Evolutionary conservation across 139 green algal genomes (phyloP), one percentile per base, ranked within the genome.

Genomic region (Desmodesmus armatus): DNA sequence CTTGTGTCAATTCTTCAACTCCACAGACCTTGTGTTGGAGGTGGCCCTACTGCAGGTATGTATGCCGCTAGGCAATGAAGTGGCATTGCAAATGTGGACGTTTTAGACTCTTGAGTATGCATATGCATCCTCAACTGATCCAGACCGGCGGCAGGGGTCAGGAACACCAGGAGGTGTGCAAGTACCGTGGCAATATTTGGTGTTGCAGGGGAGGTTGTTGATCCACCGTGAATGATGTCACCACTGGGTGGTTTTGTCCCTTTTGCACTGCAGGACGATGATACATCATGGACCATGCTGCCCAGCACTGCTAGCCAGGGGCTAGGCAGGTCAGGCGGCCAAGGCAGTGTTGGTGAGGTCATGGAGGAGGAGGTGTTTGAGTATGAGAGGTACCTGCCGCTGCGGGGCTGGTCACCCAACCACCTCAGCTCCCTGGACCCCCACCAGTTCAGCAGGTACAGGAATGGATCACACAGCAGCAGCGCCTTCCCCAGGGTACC

Each of bases 321-420:
- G 69, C 23, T 33, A 65, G n/a, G 65, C 65, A n/a, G n/a, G n/a
- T n/a, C n/a, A n/a, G n/a, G n/a, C n/a, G n/a, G n/a, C n/a, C n/a
- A n/a, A n/a, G 33, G 78, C 41, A 21, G 74, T 55, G 40, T 76
- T 15, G 82, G 73, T 53, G 85, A 90, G 13, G 80, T 78, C 21
- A 78, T 93, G 7, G 94, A 94, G 69, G 95, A 96, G 73, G 92
- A 96, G 78, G 87, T 96, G 70, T 98, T 96, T 85, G 96, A 98
- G 91, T 95, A 97, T 70, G 89, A 98, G 91, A 88, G 95, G 3
- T 96, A 91, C 85, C 80, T 94, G n/a, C 91, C 90, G 0, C 51
- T 95, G 4, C 39, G 71, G 21, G 91, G 92, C 47, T 96, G 92
- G 92, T 80, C 49, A 31, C 5, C 76, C n/a, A 39, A 47, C 25